These are phyloP conservation scores for Phlebiopsis gigantea DNA, from an alignment of 768 basidiomycete genomes.

Conservation along the genomic window DNA sequence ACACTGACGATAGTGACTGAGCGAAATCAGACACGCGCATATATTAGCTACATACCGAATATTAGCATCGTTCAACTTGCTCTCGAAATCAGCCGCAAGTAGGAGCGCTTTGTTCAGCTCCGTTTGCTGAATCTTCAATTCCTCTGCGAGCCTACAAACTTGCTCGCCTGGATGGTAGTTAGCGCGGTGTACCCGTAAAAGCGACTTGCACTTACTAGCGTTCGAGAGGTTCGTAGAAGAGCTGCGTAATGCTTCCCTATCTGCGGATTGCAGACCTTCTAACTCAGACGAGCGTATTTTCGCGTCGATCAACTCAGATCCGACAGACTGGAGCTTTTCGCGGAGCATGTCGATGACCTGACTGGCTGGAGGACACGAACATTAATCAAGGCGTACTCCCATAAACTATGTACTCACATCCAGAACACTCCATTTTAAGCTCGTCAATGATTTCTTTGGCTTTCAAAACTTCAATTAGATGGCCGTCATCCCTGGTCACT, in stretches of 20 bases:
- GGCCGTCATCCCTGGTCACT: conserved; percentile 17
- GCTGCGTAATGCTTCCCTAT: conserved; percentile 10
- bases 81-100: conserved; percentile 15
- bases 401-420: conserved; percentile 12
- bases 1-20: conserved; percentile 8
- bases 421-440: conserved; percentile 18
- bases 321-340: conserved; percentile 37
- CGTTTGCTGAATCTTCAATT: conserved; percentile 14
- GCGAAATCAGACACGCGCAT: neutral
- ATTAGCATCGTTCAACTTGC: conserved; percentile 9
- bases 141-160: conserved; percentile 9
- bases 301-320: conserved; percentile 38
- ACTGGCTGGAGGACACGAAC: conserved; percentile 28
- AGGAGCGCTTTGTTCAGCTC: conserved; percentile 18
- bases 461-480: conserved; percentile 11
- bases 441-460: conserved; percentile 14
- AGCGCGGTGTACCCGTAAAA: neutral
- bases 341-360: conserved; percentile 46
- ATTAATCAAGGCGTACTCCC: neutral
- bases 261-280: conserved; percentile 25
- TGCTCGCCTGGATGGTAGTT: conserved; percentile 14
- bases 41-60: conserved; percentile 9
- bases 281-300: conserved; percentile 34
- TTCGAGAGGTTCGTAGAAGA: conserved; percentile 6
- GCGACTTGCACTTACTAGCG: conserved; percentile 5